Percentiles rank a stretch among this genome's conserved stretches.
These are phyloP conservation scores for Colletotrichum sp. DNA, from an alignment of 2,329 filamentous ascomycete species.

Conservation along the genomic window DNA sequence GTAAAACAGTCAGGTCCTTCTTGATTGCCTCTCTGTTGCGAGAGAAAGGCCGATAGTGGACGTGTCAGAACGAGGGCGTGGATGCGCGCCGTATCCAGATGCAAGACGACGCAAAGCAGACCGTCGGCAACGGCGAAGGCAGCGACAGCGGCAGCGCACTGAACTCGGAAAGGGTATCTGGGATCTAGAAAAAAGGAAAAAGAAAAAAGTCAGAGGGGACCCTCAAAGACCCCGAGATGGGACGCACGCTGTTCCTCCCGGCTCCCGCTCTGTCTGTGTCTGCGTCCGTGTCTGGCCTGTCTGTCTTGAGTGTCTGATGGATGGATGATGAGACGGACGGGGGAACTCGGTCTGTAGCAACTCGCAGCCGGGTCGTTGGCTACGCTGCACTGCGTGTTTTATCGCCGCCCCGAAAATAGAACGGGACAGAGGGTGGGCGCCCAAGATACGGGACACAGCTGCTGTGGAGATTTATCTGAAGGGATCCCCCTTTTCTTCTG, in stretches of 20 bases:
- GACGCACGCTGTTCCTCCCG: constrained; percentile 11
- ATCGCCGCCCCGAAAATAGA: constrained; percentile 20
- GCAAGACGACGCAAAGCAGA: background rate
- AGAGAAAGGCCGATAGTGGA: background rate
- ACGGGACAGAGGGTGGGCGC: background rate
- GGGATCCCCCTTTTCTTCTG: constrained; percentile 14
- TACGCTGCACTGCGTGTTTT: constrained; percentile 15
- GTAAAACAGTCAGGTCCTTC: constrained; percentile 1
- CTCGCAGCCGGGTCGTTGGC: background rate
- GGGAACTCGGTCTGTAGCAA: constrained; percentile 5
- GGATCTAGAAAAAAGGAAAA: background rate
- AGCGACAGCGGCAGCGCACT: constrained; percentile 2
- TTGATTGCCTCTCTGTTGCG: background rate
- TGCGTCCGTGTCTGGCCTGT: background rate
- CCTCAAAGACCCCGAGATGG: constrained; percentile 1
- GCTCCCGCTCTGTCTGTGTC: background rate
- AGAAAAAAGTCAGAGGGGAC: background rate
- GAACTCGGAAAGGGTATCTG: background rate
- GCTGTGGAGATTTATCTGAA: constrained; percentile 6
- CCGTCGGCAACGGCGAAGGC: background rate
- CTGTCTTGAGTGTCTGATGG: constrained; percentile 11
- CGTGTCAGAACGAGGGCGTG: background rate
- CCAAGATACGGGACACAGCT: background rate
- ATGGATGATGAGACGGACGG: constrained; percentile 12
- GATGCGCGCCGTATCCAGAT: background rate